Conservation (phyloP, 2,329 filamentous ascomycete genomes). For the Corynespora cassiicola region DNA sequence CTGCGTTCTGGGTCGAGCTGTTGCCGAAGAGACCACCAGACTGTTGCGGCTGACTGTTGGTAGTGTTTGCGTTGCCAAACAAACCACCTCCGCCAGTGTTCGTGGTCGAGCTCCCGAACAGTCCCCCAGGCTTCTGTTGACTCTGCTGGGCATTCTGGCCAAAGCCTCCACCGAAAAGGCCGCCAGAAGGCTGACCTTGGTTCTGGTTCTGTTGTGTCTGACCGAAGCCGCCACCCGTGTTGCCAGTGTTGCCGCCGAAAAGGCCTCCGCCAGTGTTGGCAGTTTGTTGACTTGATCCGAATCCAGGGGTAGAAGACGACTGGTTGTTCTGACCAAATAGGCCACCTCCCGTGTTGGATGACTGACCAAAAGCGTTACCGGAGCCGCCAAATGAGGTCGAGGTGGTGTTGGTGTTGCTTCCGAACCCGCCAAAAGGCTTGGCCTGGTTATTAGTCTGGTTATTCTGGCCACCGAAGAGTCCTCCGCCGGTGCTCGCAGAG, state of each 20-base stretch:
- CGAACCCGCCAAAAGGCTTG: slow-evolving; percentile 43
- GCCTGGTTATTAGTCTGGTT: slow-evolving; percentile 42
- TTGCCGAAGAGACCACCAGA: slow-evolving; percentile 51
- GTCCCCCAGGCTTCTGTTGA: slow-evolving; percentile 47
- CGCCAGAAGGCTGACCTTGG: slow-evolving; percentile 34
- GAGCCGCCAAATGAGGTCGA: slow-evolving; percentile 35
- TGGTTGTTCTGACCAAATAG: slow-evolving; percentile 42
- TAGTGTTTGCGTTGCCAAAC: slow-evolving; percentile 54
- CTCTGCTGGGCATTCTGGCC: slow-evolving; percentile 43
- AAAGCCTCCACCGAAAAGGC: slow-evolving; percentile 51
- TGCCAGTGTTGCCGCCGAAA: slow-evolving; percentile 30
- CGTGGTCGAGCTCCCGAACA: slow-evolving; percentile 37
- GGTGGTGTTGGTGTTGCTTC: slow-evolving; percentile 25
- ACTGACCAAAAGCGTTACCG: slow-evolving; percentile 30
- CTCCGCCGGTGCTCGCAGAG: slow-evolving; percentile 28
- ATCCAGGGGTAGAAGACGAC: slow-evolving; percentile 31
- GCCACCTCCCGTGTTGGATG: slow-evolving; percentile 34
- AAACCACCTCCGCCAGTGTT: slow-evolving; percentile 53
- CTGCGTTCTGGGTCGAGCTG: slow-evolving; percentile 9
- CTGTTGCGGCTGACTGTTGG: slow-evolving; percentile 22
- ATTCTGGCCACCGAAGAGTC: slow-evolving; percentile 58
- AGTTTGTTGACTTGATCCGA: slow-evolving; percentile 32
- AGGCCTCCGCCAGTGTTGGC: slow-evolving; percentile 35
- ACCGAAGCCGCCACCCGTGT: slow-evolving; percentile 36
- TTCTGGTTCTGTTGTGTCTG: slow-evolving; percentile 35